Evolutionary conservation across 345 rosid genomes (phyloP), one percentile per base, ranked within the genome.

Genomic region (Fremontodendron californicum): DNA sequence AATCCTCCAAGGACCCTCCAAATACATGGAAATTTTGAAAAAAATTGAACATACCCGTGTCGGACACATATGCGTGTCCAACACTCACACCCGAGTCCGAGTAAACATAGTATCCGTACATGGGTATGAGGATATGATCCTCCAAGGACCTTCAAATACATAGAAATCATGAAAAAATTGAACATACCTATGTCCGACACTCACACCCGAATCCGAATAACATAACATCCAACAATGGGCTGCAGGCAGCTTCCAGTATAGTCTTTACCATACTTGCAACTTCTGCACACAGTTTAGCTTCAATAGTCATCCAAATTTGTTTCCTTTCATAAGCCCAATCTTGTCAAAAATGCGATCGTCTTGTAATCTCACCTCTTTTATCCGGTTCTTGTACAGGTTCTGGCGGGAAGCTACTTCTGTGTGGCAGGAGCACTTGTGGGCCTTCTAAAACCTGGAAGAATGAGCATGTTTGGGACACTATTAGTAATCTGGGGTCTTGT

Each of bases 351-450:
- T 35, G 35, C 16, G 7, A 9, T 16, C 40, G 45, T 61, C 25
- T 15, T 19, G 27, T 68, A 52, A 18, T 51, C 61, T 68, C 33
- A 63, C 65, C 64, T 70, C 25, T 9, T 46, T 23, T 13, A 10
- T 37, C 1, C n/a, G 63, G 12, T 66, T 57, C 46, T 74, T 76
- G n/a, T 61, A 12, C 90, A 95, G 99, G 96, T 95, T 81, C 97
- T 95, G 65, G 97, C 98, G 0, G 96, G 99, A 82, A 95, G 98
- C 83, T 93, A 95, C 85, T 95, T 95, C 75, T 85, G 89, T 71
- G 98, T 95, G 76, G 96, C 99, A 45, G 99, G 99, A 78, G 93
- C 97, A n/a, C 82, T 93, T 49, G 88, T 93, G 19, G 96, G 99
- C 58, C 61, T 92, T 76, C 81, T 93, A 42, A 95, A 90, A 80